Conservation (phyloP, 2,329 filamentous ascomycete species). For the Verticillium isaacii region DNA sequence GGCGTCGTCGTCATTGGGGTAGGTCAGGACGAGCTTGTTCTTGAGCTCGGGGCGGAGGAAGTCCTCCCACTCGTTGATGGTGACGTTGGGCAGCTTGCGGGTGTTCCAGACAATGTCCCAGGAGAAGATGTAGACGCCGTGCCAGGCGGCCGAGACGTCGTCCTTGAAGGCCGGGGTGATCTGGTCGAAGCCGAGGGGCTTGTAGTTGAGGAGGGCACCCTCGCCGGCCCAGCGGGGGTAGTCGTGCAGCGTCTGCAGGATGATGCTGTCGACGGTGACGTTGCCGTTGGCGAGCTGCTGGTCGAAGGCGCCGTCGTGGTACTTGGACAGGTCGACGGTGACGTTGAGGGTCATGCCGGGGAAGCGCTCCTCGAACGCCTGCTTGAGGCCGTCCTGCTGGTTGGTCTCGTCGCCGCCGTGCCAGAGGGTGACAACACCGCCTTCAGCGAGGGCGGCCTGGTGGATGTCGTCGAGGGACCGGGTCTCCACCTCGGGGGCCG, state of each 20-base stretch:
- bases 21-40: slow-evolving; percentile 47
- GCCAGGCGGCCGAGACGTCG: slow-evolving; percentile 31
- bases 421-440: slow-evolving; percentile 38
- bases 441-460: slow-evolving; percentile 40
- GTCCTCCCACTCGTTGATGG: slow-evolving; percentile 34
- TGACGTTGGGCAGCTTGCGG: slow-evolving; percentile 24
- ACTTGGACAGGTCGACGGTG: slow-evolving; percentile 51
- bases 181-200: slow-evolving; percentile 39
- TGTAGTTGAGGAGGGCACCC: slow-evolving; percentile 42
- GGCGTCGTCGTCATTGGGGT: slow-evolving; percentile 54
- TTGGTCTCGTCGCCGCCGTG: slow-evolving; percentile 40
- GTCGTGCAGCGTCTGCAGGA: slow-evolving; percentile 46
- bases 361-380: slow-evolving; percentile 39
- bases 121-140: slow-evolving; percentile 29
- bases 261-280: slow-evolving; percentile 38
- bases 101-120: slow-evolving; percentile 32
- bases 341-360: slow-evolving; percentile 46
- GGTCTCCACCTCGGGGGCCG: slow-evolving; percentile 27
- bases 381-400: slow-evolving; percentile 33
- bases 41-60: slow-evolving; percentile 45
- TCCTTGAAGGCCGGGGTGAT: slow-evolving; percentile 37
- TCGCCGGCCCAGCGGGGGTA: slow-evolving; percentile 46
- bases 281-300: slow-evolving; percentile 32
- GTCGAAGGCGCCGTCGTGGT: slow-evolving; percentile 43
- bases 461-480: slow-evolving; percentile 45